A percentile compares a stretch with the other conserved stretches of the same genome.
Conservation (phyloP, 345 rosid species). For the Eucalyptus virginea region DNA sequence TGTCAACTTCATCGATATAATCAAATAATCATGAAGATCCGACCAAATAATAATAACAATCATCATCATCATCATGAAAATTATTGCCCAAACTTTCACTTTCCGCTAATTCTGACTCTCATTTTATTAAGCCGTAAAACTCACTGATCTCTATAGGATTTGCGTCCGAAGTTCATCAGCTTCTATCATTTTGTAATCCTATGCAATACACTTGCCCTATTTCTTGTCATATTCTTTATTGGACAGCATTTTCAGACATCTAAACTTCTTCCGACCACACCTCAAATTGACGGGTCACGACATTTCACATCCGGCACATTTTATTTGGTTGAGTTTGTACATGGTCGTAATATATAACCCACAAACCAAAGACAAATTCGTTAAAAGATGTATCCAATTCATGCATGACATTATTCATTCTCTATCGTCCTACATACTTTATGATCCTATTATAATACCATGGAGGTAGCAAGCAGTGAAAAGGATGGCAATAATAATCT, state of each 20-base stretch:
- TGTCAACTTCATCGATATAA: background rate
- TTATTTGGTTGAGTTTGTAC: background rate
- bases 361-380: background rate
- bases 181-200: background rate
- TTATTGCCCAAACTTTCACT: too few relatives aligned
- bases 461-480: background rate
- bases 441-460: background rate
- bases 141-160: accelerated
- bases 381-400: background rate
- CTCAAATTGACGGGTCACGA: background rate
- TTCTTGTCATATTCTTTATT: background rate
- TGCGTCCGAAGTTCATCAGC: accelerated
- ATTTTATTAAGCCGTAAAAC: background rate
- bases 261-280: background rate
- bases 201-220: background rate
- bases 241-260: background rate
- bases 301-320: background rate
- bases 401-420: background rate
- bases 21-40: background rate
- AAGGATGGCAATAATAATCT: background rate
- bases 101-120: background rate
- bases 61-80: too few relatives aligned
- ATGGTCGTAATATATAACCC: background rate
- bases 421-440: background rate
- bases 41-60: too few relatives aligned